Base-by-base conservation (phyloP, 176 grass and related monocot species). In the Elymus sibiricus region DNA sequence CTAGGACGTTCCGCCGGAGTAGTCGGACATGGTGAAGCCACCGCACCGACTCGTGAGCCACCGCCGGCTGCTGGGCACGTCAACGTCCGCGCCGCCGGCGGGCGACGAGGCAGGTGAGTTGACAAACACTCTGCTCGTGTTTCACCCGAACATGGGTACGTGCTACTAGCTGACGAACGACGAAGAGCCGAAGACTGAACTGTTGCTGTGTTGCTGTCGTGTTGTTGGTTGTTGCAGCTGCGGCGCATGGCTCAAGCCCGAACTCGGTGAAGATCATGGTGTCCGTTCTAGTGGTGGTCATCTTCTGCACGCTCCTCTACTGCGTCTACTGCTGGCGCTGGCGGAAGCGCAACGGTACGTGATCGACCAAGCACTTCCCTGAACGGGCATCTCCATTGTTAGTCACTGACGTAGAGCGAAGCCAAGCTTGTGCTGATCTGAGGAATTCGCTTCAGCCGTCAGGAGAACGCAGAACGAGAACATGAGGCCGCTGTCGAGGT, bases 281-380 rank as follows among this genome's bases (percentile, higher is more conserved):
- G 80, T 88, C 92, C 17, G 70, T 97, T 14, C 89, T 97, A 31
- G 92, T 90, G 32, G 79, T 91, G 6, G 89, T 97, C 82, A 86
- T 95, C 67, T 12, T 87, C 55, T 89, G 90, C 92, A 91, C 88
- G 47, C 46, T 81, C 31, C 42, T 94, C 85, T 97, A 97, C 85
- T 97, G 92, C 82, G 24, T 97, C 69, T 97, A 97, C 86, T 97
- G 95, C 85, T 97, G 95, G 95, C 85, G 95, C 82, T 97, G 95
- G 95, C 86, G 95, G 17, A 97, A 93, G 88, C 87, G 95, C 77
- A 97, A 93, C 28, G 95, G 95, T 79, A 63, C n/a, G 77, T 90
- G 32, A 77, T 21, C n/a, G 37, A 5, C 12, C 19, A 16, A 53
- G 49, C 16, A 53, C 49, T 19, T 19, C 43, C 43, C 12, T 46